phyloP scores from a whole-genome alignment of 208 protist species.

The Lotmaria passim region DNA sequence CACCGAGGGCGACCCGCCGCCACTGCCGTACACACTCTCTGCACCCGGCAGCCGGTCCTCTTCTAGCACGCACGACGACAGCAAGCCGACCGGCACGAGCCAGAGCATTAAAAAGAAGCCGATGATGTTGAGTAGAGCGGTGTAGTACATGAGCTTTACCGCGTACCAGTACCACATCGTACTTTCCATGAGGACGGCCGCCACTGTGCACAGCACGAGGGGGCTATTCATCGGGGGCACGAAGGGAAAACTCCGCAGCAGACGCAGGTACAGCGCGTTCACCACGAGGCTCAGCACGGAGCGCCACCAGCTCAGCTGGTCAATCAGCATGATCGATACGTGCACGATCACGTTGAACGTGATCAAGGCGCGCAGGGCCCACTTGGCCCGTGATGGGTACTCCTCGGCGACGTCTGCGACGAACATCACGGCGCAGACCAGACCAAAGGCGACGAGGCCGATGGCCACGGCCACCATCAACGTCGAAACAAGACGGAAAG shows the following conservation, averaged over 20 bases:
- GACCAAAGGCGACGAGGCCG: constrained; percentile 36
- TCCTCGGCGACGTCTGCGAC: constrained; percentile 63
- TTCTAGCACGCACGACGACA: constrained; percentile 53
- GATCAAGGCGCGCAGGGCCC: constrained; percentile 43
- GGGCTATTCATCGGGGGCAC: constrained; percentile 33
- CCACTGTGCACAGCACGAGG: constrained; percentile 33
- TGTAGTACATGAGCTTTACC: constrained; percentile 40
- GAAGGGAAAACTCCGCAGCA: constrained; percentile 56
- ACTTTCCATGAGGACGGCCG: constrained; percentile 44
- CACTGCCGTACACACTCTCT: constrained; percentile 13
- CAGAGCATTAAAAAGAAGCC: constrained; percentile 70
- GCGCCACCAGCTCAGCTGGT: constrained; percentile 60
- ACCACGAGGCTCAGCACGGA: constrained; percentile 51
- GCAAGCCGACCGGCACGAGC: constrained; percentile 56
- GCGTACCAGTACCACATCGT: constrained; percentile 54
- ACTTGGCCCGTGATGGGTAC: constrained; percentile 42
- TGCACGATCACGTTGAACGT: constrained; percentile 45
- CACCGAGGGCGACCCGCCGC: constrained; percentile 1
- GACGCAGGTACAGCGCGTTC: constrained; percentile 51
- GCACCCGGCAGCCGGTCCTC: constrained; percentile 54
- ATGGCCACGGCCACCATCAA: constrained; percentile 49
- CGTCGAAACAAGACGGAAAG: constrained; percentile 51
- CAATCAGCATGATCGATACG: constrained; percentile 44
- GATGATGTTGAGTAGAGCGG: constrained; percentile 21
- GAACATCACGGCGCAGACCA: constrained; percentile 48